These are phyloP conservation scores for Dothistroma pini DNA, from an alignment of 2,329 filamentous ascomycete species.

Conservation along the genomic window DNA sequence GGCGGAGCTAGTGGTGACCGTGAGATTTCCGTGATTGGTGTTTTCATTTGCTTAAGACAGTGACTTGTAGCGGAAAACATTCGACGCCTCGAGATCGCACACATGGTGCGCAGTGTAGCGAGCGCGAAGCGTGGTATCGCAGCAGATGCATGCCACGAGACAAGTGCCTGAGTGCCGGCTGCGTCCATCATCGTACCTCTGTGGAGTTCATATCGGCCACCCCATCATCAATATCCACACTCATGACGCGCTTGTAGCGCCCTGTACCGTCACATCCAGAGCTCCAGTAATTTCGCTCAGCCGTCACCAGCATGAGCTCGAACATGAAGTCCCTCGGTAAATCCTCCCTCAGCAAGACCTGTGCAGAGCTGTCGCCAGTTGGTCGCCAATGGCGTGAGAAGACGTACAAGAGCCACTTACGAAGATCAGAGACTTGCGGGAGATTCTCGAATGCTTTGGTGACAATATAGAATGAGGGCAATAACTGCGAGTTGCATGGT, in stretches of 20 bases:
- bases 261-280: background rate
- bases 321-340: background rate
- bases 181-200: background rate
- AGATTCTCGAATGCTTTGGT: background rate
- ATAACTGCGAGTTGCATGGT: background rate
- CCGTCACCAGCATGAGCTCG: background rate
- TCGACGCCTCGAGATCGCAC: too few species aligned
- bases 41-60: too few species aligned
- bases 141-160: too few species aligned
- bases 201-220: background rate
- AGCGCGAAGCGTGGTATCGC: too few species aligned
- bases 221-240: background rate
- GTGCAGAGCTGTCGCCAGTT: background rate
- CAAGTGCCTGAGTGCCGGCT: too few species aligned
- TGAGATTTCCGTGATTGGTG: too few species aligned
- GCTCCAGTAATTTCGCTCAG: background rate
- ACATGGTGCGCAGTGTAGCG: too few species aligned
- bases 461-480: conserved; percentile 1
- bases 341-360: background rate
- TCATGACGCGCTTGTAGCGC: background rate
- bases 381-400: background rate
- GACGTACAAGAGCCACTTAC: background rate
- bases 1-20: too few species aligned
- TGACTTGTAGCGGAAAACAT: too few species aligned
- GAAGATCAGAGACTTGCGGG: background rate